A percentile compares a stretch with the other conserved stretches of the same genome.
phyloP scores from a whole-genome alignment of 352 stramenopile genomes.

The Phytopythium litorale region DNA sequence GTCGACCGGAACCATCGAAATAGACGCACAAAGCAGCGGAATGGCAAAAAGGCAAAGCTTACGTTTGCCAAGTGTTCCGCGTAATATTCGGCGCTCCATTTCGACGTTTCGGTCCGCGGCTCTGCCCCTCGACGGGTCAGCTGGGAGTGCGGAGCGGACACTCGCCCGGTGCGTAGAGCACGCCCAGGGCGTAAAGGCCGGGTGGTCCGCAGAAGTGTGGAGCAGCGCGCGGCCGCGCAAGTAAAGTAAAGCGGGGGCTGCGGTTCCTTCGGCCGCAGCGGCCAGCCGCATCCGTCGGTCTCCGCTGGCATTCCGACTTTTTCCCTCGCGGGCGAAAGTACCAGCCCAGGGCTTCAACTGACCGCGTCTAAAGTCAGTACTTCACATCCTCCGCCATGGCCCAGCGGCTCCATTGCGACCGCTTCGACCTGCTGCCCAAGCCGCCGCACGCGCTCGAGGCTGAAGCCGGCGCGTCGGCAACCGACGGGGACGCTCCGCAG shows the following conservation, averaged over 20 bases:
- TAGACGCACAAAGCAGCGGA: too few species aligned
- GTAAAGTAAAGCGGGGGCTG: too few species aligned
- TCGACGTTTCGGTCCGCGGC: not conserved
- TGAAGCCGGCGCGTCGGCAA: constrained; percentile 3
- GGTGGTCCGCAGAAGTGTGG: not conserved
- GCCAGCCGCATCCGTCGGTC: too few species aligned
- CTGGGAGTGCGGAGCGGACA: constrained; percentile 1
- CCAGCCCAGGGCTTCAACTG: not conserved
- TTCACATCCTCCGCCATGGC: not conserved
- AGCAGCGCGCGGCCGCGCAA: too few species aligned
- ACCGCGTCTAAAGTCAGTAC: not conserved
- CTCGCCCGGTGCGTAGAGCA: not conserved
- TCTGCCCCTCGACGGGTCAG: not conserved
- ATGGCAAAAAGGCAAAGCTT: too few species aligned
- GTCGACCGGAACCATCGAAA: too few species aligned
- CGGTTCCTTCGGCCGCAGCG: too few species aligned
- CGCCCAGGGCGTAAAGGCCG: not conserved
- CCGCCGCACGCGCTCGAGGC: constrained; percentile 7
- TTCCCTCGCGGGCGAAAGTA: constrained; percentile 3
- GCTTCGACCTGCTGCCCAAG: constrained; percentile 11
- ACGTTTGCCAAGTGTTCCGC: too few species aligned
- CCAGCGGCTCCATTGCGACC: constrained; percentile 7
- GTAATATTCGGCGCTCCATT: not conserved
- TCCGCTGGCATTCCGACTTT: constrained; percentile 2
- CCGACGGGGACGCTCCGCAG: constrained; percentile 12